Percentiles rank a stretch among this genome's conserved stretches.
These are phyloP conservation scores for Tagetes erecta DNA, from an alignment of 129 eudicot genomes.

Conservation along the genomic window DNA sequence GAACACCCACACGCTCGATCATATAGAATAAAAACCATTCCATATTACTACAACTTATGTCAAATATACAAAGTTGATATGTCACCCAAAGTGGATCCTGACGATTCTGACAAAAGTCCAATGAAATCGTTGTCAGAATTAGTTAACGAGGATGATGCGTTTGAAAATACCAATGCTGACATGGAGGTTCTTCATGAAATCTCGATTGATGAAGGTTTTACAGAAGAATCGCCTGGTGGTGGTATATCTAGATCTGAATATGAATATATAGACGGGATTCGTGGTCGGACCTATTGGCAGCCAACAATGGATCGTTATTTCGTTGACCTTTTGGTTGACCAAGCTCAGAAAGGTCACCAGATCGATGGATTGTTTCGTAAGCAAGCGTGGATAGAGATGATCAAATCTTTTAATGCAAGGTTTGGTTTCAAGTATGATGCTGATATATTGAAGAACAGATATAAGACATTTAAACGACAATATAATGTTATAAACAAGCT, in stretches of 20 bases:
- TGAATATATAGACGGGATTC: conserved; percentile 29
- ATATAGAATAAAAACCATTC: conserved; percentile 46
- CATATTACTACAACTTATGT: conserved; percentile 48
- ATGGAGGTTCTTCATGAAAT: conserved; percentile 49
- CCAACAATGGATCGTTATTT: conserved; percentile 60
- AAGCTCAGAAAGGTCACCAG: conserved; percentile 53
- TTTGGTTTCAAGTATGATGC: conserved; percentile 46
- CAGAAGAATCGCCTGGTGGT: conserved; percentile 23
- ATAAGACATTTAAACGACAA: conserved; percentile 48
- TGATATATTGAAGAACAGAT: conserved; percentile 52
- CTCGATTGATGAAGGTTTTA: conserved; percentile 44
- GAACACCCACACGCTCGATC: conserved; percentile 49
- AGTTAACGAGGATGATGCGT: conserved; percentile 14
- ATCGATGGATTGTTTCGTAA: conserved; percentile 47
- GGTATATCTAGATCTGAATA: conserved; percentile 20
- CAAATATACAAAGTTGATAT: conserved; percentile 36
- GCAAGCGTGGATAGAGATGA: conserved; percentile 62
- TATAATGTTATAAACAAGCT: conserved; percentile 46
- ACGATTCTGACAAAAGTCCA: conserved; percentile 21
- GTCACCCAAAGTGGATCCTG: conserved; percentile 18
- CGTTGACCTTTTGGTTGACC: conserved; percentile 53
- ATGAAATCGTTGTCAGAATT: conserved; percentile 30
- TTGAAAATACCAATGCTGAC: conserved; percentile 28
- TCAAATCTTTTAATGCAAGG: conserved; percentile 37
- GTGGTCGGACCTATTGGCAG: conserved; percentile 54